Percentiles rank a stretch among this genome's conserved stretches.
Conservation (phyloP, 1,284 basidiomycete genomes). For the Tranzscheliella williamsii region DNA sequence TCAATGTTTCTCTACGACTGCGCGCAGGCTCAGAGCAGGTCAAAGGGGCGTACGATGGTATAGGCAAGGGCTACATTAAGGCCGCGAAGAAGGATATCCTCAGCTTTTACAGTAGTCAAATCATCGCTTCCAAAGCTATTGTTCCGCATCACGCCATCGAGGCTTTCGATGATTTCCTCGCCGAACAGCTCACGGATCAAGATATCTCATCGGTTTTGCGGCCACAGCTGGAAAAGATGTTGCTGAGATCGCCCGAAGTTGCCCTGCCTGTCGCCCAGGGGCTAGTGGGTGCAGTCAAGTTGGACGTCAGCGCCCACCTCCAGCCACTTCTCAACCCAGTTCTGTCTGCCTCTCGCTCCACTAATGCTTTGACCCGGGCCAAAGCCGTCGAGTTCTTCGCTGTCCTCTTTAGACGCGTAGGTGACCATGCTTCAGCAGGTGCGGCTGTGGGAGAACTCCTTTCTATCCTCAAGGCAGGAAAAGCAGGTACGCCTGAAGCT, state of each 20-base stretch:
- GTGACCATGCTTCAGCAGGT: slow-evolving; percentile 10
- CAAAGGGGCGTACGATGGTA: slow-evolving; percentile 38
- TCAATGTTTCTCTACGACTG: slow-evolving; percentile 41
- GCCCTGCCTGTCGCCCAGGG: slow-evolving; percentile 35
- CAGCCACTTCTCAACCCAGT: slow-evolving; percentile 34
- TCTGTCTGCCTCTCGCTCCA: slow-evolving; percentile 45
- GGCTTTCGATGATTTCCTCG: slow-evolving; percentile 49
- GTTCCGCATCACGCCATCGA: slow-evolving; percentile 29
- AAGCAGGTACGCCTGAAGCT: slow-evolving; percentile 43
- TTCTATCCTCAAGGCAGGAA: slow-evolving; percentile 42
- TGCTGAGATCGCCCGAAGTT: slow-evolving; percentile 55
- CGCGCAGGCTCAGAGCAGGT: slow-evolving; percentile 37
- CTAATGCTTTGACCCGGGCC: slow-evolving; percentile 37
- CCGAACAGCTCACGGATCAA: slow-evolving; percentile 24
- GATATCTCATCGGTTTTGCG: slow-evolving; percentile 43
- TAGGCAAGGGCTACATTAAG: slow-evolving; percentile 33
- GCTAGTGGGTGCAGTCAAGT: slow-evolving; percentile 33
- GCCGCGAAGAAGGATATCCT: slow-evolving; percentile 34
- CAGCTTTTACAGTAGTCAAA: slow-evolving; percentile 44
- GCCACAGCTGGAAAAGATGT: slow-evolving; percentile 56
- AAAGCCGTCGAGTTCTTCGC: slow-evolving; percentile 34
- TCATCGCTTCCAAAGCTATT: slow-evolving; percentile 45
- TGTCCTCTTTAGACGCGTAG: slow-evolving; percentile 13
- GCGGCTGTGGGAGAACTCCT: slow-evolving; percentile 39
- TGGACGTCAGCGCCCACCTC: slow-evolving; percentile 29